These are phyloP conservation scores for Veloporphyrellus conicus DNA, from an alignment of 1,284 basidiomycete species.

Conservation along the genomic window DNA sequence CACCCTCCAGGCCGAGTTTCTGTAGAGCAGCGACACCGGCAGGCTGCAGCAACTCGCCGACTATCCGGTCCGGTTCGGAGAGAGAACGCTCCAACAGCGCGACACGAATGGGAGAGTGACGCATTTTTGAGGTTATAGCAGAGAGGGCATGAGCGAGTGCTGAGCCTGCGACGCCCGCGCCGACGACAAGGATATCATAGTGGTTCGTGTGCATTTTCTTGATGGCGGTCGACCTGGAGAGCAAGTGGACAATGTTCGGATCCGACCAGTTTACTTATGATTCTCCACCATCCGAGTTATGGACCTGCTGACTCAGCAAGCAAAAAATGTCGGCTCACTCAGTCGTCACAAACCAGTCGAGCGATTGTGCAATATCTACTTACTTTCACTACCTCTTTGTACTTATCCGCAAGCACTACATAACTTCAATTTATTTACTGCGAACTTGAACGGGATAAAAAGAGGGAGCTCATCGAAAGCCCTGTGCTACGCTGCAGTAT, in stretches of 20 bases:
- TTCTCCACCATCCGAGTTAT: not conserved
- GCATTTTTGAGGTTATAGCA: slow-evolving; percentile 38
- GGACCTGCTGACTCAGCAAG: slow-evolving; percentile 20
- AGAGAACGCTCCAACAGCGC: slow-evolving; percentile 86
- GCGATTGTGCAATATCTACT: too few relatives aligned
- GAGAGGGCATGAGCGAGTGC: slow-evolving; percentile 72
- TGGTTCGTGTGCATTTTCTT: slow-evolving; percentile 23
- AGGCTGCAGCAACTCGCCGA: slow-evolving; percentile 95
- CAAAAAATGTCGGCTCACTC: slow-evolving; percentile 11
- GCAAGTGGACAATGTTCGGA: not conserved
- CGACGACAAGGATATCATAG: slow-evolving; percentile 83
- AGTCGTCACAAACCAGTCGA: too few relatives aligned
- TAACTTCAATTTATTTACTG: too few relatives aligned
- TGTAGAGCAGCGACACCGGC: slow-evolving; percentile 81
- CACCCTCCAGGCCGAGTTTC: slow-evolving; percentile 71
- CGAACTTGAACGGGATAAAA: too few relatives aligned
- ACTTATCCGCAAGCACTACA: too few relatives aligned
- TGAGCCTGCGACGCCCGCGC: slow-evolving; percentile 84
- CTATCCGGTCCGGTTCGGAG: slow-evolving; percentile 91
- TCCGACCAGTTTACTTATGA: too few relatives aligned
- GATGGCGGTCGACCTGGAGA: not conserved
- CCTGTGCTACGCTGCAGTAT: too few relatives aligned
- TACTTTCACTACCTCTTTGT: too few relatives aligned
- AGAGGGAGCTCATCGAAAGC: too few relatives aligned
- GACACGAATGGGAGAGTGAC: slow-evolving; percentile 63